Base-by-base conservation (phyloP, 805 yeast genomes). In the Candida incommunis region DNA sequence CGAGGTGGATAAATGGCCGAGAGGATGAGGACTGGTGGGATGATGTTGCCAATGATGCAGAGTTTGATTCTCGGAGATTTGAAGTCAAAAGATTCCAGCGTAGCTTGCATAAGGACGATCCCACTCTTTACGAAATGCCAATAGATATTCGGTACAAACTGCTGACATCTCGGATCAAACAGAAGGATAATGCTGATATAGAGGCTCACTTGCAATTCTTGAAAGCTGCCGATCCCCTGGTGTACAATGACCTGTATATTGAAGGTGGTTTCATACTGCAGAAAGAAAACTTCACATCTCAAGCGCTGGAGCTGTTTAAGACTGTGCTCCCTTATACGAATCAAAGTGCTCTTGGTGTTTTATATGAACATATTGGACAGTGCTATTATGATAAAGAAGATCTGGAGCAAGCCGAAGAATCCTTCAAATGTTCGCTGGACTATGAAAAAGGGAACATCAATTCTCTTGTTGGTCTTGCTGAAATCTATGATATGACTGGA, bases 101-200 rank as follows among this genome's bases (percentile, higher is more conserved):
- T 11, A 21, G 29, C 7, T 25, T 40, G 3, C 34, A 40, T 15
- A 22, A 24, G 3, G 18, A 43, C 23, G 34, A 45, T 18, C 48
- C 48, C 16, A 45, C 45, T 7, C 45, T 46, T 15, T 75, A 62
- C 51, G 61, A 70, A 5, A 62, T 92, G 20, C 97, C 97, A 1
- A 77, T 88, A 41, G 97, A 90, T 64, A 83, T 92, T 22, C 64
- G 97, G 45, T 79, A 78, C 24, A 84, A 92, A 60, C 59, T 92
- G 22, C 94, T 95, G 0, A 61, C 78, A 9, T 69, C 84, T 42
- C 70, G 98, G 47, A 63, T 92, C 25, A 76, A 78, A 45, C 63
- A 76, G 29, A 78, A n/a, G 18, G 37, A 31, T 16, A n/a, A 80
- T 40, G 66, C 70, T 23, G 72, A 71, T 1, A 96, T 88, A 52